Percentiles rank a stretch among this genome's conserved stretches.
Evolutionary conservation across 1,139 yeast species (phyloP).

Genomic region (Sugiyamaella xylanicola): DNA sequence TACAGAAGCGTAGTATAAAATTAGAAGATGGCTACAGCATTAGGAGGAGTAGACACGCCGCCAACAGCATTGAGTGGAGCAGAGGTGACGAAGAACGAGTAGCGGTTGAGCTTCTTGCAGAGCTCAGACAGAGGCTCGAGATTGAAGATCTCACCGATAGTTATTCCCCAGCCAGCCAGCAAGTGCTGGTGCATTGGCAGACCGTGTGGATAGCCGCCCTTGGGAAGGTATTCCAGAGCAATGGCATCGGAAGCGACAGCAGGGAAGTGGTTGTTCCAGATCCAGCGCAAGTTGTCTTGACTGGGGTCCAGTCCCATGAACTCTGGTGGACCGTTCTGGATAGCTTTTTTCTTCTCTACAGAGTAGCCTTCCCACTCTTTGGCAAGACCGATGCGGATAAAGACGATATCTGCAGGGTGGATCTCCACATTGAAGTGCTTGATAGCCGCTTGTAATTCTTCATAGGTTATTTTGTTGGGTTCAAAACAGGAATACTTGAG

Average conservation of each 20-base stretch:
- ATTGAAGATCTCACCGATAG: constrained; percentile 33
- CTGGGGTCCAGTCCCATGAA: constrained; percentile 34
- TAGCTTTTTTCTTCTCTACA: constrained; percentile 21
- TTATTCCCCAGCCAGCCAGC: constrained; percentile 28
- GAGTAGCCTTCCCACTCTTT: constrained; percentile 35
- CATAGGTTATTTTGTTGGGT: constrained; percentile 30
- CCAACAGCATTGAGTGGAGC: constrained; percentile 38
- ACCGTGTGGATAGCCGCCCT: constrained; percentile 32
- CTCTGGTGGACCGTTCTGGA: constrained; percentile 4
- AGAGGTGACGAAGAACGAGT: constrained; percentile 37
- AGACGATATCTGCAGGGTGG: constrained; percentile 37
- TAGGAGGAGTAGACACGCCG: constrained; percentile 41
- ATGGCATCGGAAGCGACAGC: constrained; percentile 39
- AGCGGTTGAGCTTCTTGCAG: constrained; percentile 32
- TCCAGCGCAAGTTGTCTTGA: constrained; percentile 31
- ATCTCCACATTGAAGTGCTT: constrained; percentile 31
- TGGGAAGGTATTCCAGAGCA: constrained; percentile 31
- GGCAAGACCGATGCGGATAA: constrained; percentile 39
- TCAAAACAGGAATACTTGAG: constrained; percentile 35
- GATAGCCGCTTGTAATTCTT: constrained; percentile 33
- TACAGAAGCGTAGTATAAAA: too few species aligned
- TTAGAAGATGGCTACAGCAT: constrained; percentile 40
- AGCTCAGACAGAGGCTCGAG: constrained; percentile 34
- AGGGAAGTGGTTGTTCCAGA: constrained; percentile 37
- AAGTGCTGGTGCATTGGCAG: constrained; percentile 26